Percentiles rank a stretch among this genome's conserved stretches.
Conservation (phyloP, 2,329 filamentous ascomycete species). For the Aspergillus brunneoviolaceus region DNA sequence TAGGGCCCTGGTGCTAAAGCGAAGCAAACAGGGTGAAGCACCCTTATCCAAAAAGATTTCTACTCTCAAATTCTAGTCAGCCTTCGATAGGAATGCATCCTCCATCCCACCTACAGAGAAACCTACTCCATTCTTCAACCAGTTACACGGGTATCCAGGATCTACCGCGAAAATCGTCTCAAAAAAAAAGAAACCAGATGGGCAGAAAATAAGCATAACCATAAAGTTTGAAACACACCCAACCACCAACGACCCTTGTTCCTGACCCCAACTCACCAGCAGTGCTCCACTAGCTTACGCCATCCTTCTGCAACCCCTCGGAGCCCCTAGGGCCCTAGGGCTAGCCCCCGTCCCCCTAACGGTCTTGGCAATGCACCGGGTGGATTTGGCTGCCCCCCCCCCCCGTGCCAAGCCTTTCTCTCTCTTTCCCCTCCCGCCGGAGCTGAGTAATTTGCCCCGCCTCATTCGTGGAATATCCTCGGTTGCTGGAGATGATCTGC, state of each 20-base stretch:
- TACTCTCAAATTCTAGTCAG: too few species aligned
- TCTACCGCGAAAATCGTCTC: too few species aligned
- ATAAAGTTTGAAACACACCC: neutral
- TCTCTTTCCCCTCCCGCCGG: neutral
- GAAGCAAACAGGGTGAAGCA: too few species aligned
- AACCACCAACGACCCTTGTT: neutral
- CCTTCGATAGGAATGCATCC: too few species aligned
- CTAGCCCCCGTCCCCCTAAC: neutral
- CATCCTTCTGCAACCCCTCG: neutral
- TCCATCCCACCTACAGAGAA: too few species aligned
- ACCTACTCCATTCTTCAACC: too few species aligned
- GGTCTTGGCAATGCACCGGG: neutral
- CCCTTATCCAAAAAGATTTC: too few species aligned
- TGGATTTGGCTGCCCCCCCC: too few species aligned
- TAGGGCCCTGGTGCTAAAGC: too few species aligned
- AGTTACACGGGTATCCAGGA: too few species aligned
- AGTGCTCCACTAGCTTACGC: neutral
- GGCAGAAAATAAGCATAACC: neutral
- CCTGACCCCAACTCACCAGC: neutral
- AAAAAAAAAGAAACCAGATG: too few species aligned
- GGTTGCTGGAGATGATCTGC: neutral
- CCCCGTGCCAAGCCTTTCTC: neutral
- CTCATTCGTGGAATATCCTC: neutral
- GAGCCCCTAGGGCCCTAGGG: neutral
- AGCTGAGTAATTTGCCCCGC: neutral